Evolutionary conservation across 1,284 basidiomycete genomes (phyloP), one percentile per base, ranked within the genome.

Genomic region (Trichosporon ovoides): DNA sequence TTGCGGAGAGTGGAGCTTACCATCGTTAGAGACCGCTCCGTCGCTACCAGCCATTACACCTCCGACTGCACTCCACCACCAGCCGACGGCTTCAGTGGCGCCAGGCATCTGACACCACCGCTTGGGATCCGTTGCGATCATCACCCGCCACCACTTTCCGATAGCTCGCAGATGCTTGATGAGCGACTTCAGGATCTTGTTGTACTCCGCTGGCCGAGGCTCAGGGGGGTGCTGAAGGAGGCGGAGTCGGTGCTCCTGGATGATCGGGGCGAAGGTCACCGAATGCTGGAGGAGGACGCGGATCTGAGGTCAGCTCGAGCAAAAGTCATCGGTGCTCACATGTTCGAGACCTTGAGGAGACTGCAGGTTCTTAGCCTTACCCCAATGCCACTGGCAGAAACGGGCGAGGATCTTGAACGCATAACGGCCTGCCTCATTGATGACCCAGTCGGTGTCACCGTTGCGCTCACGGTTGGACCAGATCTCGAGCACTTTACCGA

Each of bases 11-110:
- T 1, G 20, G 4, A 18, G 65, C 74, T 58, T 54, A 75, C 76
- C 76, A 53, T 78, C 74, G 40, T 72, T 69, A 2, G 70, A 71
- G 10, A 77, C 64, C 11, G 74, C 67, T 1, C 75, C 76, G 48
- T 73, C 70, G 35, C 66, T 67, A 16, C 68, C 70, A 2, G 75
- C 73, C 12, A 72, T 67, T 12, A 76, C 74, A 14, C 71, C 69
- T 13, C 75, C 73, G 3, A 77, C 75, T 35, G 73, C 74, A 28
- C 73, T 67, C 76, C 76, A 78, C 76, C 76, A 77, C 76, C 76
- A 78, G 10, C 75, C 76, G 0, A 78, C 68, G 5, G 73, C 76
- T 2, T 62, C 55, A 0, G 72, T 74, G 0, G 70, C 70, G 3
- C 71, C 72, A 9, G 68, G 65, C 3, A 77, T 60, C 11, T 70